Percentiles rank a stretch among this genome's conserved stretches.
Conservation (phyloP, 169 alveolate genomes). For the Cryptosporidium baileyi region DNA sequence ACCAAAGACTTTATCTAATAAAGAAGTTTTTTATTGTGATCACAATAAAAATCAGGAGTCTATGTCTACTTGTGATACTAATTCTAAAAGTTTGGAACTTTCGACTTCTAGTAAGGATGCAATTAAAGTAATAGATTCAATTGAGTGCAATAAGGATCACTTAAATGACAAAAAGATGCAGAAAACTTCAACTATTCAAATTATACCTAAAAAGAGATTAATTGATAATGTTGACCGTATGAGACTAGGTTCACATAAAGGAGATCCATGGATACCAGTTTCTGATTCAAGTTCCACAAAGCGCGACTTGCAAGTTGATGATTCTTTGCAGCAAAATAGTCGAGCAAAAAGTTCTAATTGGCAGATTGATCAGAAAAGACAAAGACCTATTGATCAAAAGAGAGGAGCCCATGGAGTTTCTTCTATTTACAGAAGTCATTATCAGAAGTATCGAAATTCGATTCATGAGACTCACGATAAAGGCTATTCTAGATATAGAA, state of each 20-base stretch:
- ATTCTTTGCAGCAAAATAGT: not conserved
- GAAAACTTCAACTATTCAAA: not conserved
- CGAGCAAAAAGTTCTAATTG: not conserved
- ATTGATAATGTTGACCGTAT: not conserved
- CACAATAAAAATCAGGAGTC: too few species aligned
- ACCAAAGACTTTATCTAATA: not conserved
- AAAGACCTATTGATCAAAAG: not conserved
- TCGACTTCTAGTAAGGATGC: too few species aligned
- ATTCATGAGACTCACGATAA: not conserved
- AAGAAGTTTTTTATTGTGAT: too few species aligned
- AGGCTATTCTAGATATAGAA: not conserved
- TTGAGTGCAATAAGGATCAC: not conserved
- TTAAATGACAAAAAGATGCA: not conserved
- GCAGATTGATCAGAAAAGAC: conserved; percentile 41
- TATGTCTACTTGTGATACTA: too few species aligned
- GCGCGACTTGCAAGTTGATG: not conserved
- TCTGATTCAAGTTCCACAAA: not conserved
- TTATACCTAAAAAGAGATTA: conserved; percentile 26
- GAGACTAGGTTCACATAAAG: not conserved
- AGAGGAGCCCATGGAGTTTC: not conserved
- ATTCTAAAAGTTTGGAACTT: too few species aligned
- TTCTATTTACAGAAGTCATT: not conserved
- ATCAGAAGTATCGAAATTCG: not conserved
- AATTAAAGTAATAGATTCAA: too few species aligned
- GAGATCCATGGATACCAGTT: conserved; percentile 59